phyloP scores from a whole-genome alignment of 1,284 basidiomycete species.

The Apiotrichum domesticum region DNA sequence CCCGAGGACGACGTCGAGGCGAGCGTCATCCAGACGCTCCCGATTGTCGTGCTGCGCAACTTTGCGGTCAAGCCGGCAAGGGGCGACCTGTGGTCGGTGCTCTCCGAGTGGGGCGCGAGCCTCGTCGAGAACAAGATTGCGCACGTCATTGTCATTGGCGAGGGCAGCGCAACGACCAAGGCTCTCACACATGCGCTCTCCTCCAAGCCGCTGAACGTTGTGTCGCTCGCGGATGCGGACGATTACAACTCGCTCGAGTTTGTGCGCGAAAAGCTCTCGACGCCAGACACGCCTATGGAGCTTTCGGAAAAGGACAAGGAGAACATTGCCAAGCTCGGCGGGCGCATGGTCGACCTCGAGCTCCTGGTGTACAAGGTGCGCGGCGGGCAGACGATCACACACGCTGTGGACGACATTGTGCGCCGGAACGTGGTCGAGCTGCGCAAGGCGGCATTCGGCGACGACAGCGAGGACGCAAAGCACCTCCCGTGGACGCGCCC shows the following conservation, averaged over 20 bases:
- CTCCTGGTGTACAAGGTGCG: slow-evolving; percentile 76
- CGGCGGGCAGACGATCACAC: slow-evolving; percentile 63
- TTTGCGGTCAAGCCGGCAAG: slow-evolving; percentile 61
- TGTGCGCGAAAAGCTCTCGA: slow-evolving; percentile 69
- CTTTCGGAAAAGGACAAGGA: slow-evolving; percentile 50
- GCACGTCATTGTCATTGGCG: slow-evolving; percentile 85
- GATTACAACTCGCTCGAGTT: slow-evolving; percentile 69
- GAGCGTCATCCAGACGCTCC: slow-evolving; percentile 59
- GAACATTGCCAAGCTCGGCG: slow-evolving; percentile 69
- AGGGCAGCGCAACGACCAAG: slow-evolving; percentile 83
- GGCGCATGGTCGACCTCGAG: slow-evolving; percentile 61
- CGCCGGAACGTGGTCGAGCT: slow-evolving; percentile 71
- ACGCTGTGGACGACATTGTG: slow-evolving; percentile 85
- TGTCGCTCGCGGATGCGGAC: slow-evolving; percentile 81
- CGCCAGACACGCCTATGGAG: slow-evolving; percentile 41
- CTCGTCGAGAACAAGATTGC: slow-evolving; percentile 78
- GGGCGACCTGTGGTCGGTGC: slow-evolving; percentile 65
- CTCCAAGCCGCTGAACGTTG: slow-evolving; percentile 71
- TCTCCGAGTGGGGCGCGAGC: slow-evolving; percentile 79
- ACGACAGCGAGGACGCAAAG: slow-evolving; percentile 81
- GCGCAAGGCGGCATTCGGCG: slow-evolving; percentile 86
- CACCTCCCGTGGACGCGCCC: slow-evolving; percentile 73
- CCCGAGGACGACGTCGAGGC: slow-evolving; percentile 24
- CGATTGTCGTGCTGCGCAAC: slow-evolving; percentile 78
- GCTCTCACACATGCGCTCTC: slow-evolving; percentile 80